Evolutionary conservation across 2,329 filamentous ascomycete species (phyloP), one percentile per base, ranked within the genome.

Genomic region (Pseudocercospora fijiensis): DNA sequence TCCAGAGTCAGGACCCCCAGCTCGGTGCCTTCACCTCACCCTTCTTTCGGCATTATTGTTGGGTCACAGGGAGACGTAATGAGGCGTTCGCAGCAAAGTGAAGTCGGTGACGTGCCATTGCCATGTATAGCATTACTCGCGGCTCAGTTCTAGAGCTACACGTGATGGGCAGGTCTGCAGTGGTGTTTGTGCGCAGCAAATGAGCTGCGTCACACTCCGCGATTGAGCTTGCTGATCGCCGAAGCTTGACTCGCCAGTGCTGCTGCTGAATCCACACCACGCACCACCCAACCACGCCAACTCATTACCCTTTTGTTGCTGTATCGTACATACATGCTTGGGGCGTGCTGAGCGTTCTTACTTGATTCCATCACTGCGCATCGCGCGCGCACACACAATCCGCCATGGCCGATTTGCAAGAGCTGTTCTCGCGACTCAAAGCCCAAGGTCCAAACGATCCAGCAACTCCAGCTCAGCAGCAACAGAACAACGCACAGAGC

Each of bases 391-490:
- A 43, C 28, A 10, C 9, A 7, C 28, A n/a, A 16, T 58, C 28
- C 41, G 71, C 59, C 59, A 80, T 80, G 78, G 74, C 78, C 61
- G 78, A 80, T 69, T 68, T 80, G 65, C 76, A 79, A 64, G 79
- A 80, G 72, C 73, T 81, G 49, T 77, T 80, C 70, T 75, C 76
- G 58, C 76, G 78, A 57, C 74, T 81, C 58, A 79, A 78, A 70
- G 74, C 70, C 20, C 70, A 70, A 56, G 58, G 66, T 37, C 43
- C 58, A 33, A 63, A 67, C 51, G 59, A 60, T 51, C 61, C 66
- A 67, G 57, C 57, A 63, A 13, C 60, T 58, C 28, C 84, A 86
- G 68, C 1, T n/a, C 83, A 83, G 62, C 81, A 82, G 65, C 83
- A 78, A 58, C 76, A 45, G 57, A 60, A 78, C 58, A 76, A 52